A percentile compares a stretch with the other conserved stretches of the same genome.
Evolutionary conservation across 2,329 filamentous ascomycete genomes (phyloP).

Genomic region (Ceratocystis destructans): DNA sequence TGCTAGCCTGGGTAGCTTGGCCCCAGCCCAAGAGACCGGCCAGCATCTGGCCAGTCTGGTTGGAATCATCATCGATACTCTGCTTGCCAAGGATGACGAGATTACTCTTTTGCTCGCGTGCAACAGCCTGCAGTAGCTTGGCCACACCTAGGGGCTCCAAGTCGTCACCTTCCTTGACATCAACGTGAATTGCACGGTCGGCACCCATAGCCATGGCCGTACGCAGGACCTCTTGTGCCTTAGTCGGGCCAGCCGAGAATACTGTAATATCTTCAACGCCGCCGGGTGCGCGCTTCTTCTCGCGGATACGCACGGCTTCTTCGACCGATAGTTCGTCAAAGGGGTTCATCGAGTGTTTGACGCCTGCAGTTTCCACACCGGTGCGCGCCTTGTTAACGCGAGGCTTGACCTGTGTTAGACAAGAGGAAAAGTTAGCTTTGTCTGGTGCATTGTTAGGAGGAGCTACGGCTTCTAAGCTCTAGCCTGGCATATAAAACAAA

Average conservation of each 20-base stretch:
- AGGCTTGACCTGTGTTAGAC: constrained; percentile 43
- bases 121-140: constrained; percentile 71
- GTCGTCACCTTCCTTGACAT: constrained; percentile 58
- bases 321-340: constrained; percentile 98
- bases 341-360: constrained; percentile 98
- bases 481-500: background rate
- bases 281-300: constrained; percentile 57
- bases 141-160: constrained; percentile 85
- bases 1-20: constrained; percentile 85
- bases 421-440: background rate
- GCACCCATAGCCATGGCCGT: constrained; percentile 99
- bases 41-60: constrained; percentile 96
- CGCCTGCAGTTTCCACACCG: constrained; percentile 77
- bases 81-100: constrained; percentile 92
- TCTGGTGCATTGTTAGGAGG: background rate
- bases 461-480: background rate
- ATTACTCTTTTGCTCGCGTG: constrained; percentile 74
- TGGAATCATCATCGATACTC: constrained; percentile 91
- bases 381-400: constrained; percentile 62
- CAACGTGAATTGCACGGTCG: constrained; percentile 80
- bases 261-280: constrained; percentile 86
- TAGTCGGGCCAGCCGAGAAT: constrained; percentile 75
- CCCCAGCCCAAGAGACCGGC: constrained; percentile 83
- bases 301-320: constrained; percentile 86
- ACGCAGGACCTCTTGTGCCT: constrained; percentile 75